phyloP scores from a whole-genome alignment of 176 grass and related monocot genomes.

The Poa annua region DNA sequence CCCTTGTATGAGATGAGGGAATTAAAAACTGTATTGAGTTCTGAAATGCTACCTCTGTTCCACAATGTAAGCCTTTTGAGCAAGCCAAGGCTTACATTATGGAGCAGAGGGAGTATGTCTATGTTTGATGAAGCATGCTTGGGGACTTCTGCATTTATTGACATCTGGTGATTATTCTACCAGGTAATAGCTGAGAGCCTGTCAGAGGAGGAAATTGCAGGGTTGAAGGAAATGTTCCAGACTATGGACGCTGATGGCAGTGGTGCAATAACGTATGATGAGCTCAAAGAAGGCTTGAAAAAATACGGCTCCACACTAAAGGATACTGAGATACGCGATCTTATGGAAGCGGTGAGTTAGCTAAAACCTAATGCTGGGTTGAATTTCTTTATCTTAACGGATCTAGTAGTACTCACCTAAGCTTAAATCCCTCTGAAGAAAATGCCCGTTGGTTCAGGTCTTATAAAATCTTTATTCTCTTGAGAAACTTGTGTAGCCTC shows the following conservation, averaged over 20 bases:
- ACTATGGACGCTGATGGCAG: slow-evolving; percentile 97
- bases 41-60: background rate
- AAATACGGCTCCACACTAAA: slow-evolving; percentile 96
- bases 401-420: slow-evolving; percentile 23
- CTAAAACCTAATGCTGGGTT: slow-evolving; percentile 28
- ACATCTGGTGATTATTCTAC: slow-evolving; percentile 24
- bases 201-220: slow-evolving; percentile 99
- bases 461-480: slow-evolving; percentile 13
- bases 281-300: slow-evolving; percentile 91
- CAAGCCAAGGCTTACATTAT: too few species aligned
- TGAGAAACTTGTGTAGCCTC: slow-evolving; percentile 8
- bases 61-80: too few species aligned
- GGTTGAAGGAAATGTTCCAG: slow-evolving; percentile 96
- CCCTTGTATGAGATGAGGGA: background rate
- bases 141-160: slow-evolving; percentile 28
- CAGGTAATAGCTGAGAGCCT: slow-evolving; percentile 99
- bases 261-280: slow-evolving; percentile 97
- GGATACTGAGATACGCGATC: slow-evolving; percentile 97
- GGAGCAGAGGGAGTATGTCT: background rate
- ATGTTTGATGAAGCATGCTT: background rate
- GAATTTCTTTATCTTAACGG: slow-evolving; percentile 14
- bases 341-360: slow-evolving; percentile 94
- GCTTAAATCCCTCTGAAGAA: background rate
- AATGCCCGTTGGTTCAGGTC: background rate
- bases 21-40: background rate